A percentile compares a stretch with the other conserved stretches of the same genome.
phyloP scores from a whole-genome alignment of 1,284 basidiomycete genomes.

The Tilletia walkeri region DNA sequence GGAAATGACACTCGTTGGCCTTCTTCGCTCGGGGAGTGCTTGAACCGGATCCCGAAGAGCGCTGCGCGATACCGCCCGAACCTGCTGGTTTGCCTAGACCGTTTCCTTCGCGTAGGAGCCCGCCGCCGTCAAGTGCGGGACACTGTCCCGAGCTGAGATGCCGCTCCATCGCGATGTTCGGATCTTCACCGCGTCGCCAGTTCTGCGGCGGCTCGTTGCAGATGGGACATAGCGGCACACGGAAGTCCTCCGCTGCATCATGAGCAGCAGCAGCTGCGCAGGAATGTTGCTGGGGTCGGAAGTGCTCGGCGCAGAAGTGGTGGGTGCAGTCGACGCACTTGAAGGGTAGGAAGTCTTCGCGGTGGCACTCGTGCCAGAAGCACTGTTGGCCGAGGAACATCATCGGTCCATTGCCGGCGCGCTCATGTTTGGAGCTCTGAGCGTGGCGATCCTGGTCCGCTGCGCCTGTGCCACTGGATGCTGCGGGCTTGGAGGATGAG shows the following conservation, averaged over 20 bases:
- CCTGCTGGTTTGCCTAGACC: background rate
- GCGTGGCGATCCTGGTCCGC: too few species aligned
- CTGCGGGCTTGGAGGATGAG: too few species aligned
- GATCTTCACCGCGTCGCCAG: constrained; percentile 46
- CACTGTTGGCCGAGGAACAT: constrained; percentile 49
- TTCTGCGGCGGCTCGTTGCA: constrained; percentile 41
- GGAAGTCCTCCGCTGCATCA: constrained; percentile 29
- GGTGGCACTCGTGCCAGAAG: constrained; percentile 37
- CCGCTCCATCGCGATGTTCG: constrained; percentile 47
- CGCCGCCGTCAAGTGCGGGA: constrained; percentile 29
- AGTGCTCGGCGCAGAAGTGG: constrained; percentile 40
- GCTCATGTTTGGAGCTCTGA: background rate
- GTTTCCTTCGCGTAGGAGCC: constrained; percentile 17
- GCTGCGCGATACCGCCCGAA: background rate
- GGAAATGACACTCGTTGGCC: constrained; percentile 38
- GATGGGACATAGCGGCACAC: constrained; percentile 45
- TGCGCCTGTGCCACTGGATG: too few species aligned
- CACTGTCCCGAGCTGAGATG: constrained; percentile 37
- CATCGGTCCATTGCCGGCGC: constrained; percentile 30
- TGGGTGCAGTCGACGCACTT: constrained; percentile 42
- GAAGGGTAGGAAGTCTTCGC: constrained; percentile 49
- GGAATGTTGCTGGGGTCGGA: constrained; percentile 31
- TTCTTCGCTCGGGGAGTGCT: constrained; percentile 30
- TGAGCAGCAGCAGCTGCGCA: constrained; percentile 24
- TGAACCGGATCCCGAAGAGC: background rate